Evolutionary conservation across 2,329 filamentous ascomycete genomes (phyloP), one percentile per base, ranked within the genome.

Genomic region (Chaetomiaceae sp.): DNA sequence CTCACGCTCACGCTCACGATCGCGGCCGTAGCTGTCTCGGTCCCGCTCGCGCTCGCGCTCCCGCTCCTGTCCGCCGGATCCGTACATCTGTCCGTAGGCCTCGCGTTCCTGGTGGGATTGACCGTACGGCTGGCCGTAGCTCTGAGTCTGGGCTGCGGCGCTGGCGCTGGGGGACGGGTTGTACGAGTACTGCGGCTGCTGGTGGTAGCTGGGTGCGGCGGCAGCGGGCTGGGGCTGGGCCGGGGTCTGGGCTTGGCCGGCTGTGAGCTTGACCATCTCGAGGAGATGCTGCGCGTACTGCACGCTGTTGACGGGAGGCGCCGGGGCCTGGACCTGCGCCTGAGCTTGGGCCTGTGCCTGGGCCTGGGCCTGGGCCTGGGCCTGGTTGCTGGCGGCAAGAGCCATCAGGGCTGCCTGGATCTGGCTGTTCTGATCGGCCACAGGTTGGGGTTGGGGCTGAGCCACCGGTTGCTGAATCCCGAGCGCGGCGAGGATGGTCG

Each of bases 51-150:
- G 57, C 17, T 62, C 57, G 14, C 59, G 49, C 16, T 52, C 49
- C 14, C 38, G 57, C 17, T 62, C 57, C 14, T 58, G 49, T 16
- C 51, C 52, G 38, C 47, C 43, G 13, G 44, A 13, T 37, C 44
- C n/a, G 35, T 51, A 51, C 35, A 31, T 68, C 64, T 45, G 67
- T 63, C 16, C 59, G 39, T 33, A 63, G 60, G 49, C 65, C 62
- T 34, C 47, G 44, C 23, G 37, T 23, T 38, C 21, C 27, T 31
- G 31, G 20, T 35, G 19, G 38, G 34, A 19, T 25, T 38, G 10
- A 25, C 46, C 23, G 44, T 53, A 42, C 45, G 44, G 39, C 31
- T 60, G 60, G 52, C 30, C 56, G 44, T 48, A 61, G 54, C 33
- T 33, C 37, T 47, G 44, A 10, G n/a, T n/a, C n/a, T n/a, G n/a